phyloP scores from a whole-genome alignment of 352 stramenopile genomes.

The Plasmopara halstedii region DNA sequence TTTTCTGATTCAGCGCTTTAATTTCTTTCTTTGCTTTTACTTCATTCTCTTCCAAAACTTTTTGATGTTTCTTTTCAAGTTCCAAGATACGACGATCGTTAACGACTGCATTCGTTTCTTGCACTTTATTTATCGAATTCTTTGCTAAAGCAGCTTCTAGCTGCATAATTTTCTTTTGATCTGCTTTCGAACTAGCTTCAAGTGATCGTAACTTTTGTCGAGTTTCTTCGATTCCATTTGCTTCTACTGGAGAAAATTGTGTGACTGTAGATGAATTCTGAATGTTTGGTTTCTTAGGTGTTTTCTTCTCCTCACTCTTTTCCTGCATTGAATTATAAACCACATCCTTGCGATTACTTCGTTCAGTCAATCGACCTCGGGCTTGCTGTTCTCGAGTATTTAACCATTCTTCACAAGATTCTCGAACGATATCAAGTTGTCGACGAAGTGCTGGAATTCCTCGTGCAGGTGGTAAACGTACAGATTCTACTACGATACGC shows the following conservation, averaged over 20 bases:
- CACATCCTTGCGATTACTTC: slow-evolving; percentile 13
- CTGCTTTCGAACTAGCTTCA: slow-evolving; percentile 55
- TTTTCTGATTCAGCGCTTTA: slow-evolving; percentile 20
- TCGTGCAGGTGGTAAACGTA: slow-evolving; percentile 41
- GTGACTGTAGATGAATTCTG: no score
- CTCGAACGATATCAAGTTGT: slow-evolving; percentile 47
- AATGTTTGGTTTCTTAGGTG: no score
- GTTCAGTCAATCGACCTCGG: slow-evolving; percentile 11
- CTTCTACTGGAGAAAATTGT: background rate
- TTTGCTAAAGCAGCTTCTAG: slow-evolving; percentile 58
- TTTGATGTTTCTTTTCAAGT: slow-evolving; percentile 75
- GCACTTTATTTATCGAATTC: no score
- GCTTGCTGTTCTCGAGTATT: slow-evolving; percentile 26
- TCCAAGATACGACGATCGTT: slow-evolving; percentile 64
- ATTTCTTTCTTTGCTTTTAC: slow-evolving; percentile 46
- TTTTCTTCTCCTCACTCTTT: slow-evolving; percentile 6
- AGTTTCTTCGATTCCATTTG: slow-evolving; percentile 43
- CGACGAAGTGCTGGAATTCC: slow-evolving; percentile 53
- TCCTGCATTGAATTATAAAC: no score
- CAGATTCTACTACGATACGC: slow-evolving; percentile 32
- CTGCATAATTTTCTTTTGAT: slow-evolving; percentile 70
- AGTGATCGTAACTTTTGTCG: slow-evolving; percentile 73
- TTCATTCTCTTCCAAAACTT: slow-evolving; percentile 60
- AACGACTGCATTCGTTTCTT: no score
- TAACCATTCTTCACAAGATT: slow-evolving; percentile 29